A percentile compares a stretch with the other conserved stretches of the same genome.
Evolutionary conservation across 1,284 basidiomycete species (phyloP).

Genomic region (Fomitiporia mediterranea): DNA sequence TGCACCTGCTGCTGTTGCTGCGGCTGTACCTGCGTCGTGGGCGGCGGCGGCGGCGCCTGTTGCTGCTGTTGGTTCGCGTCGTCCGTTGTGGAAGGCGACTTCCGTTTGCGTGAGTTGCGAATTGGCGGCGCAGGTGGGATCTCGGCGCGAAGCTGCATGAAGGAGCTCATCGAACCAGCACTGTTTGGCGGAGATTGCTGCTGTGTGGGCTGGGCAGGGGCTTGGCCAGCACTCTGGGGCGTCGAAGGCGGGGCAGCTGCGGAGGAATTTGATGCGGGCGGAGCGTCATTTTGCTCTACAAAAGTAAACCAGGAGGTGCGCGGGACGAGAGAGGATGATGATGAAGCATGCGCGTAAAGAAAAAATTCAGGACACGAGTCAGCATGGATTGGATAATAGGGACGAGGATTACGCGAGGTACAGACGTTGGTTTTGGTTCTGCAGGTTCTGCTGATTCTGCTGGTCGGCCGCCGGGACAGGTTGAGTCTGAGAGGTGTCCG

Average conservation of each 20-base stretch:
- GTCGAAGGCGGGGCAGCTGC: background rate
- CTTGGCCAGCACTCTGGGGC: background rate
- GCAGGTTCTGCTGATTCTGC: conserved; percentile 1
- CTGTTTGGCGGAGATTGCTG: background rate
- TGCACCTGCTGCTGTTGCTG: conserved; percentile 23
- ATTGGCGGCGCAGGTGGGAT: conserved; percentile 33
- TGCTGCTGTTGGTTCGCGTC: conserved; percentile 31
- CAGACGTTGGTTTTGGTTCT: conserved; percentile 11
- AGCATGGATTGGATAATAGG: background rate
- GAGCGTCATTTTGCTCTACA: conserved; percentile 11
- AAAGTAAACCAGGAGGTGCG: conserved; percentile 18
- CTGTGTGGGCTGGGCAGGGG: background rate
- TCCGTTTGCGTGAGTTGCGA: conserved; percentile 34
- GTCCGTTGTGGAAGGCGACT: conserved; percentile 31
- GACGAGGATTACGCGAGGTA: background rate
- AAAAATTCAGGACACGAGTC: conserved; percentile 11
- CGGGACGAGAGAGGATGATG: conserved; percentile 12
- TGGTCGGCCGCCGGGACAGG: background rate
- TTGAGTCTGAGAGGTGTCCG: background rate
- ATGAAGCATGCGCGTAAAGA: conserved; percentile 10
- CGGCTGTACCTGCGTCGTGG: conserved; percentile 27
- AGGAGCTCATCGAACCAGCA: conserved; percentile 1
- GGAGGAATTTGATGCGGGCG: background rate
- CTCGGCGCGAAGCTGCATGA: conserved; percentile 61
- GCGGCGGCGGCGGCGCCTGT: conserved; percentile 28